Evolutionary conservation across 345 rosid genomes (phyloP), one percentile per base, ranked within the genome.

Genomic region (Aquilaria yunnanensis): DNA sequence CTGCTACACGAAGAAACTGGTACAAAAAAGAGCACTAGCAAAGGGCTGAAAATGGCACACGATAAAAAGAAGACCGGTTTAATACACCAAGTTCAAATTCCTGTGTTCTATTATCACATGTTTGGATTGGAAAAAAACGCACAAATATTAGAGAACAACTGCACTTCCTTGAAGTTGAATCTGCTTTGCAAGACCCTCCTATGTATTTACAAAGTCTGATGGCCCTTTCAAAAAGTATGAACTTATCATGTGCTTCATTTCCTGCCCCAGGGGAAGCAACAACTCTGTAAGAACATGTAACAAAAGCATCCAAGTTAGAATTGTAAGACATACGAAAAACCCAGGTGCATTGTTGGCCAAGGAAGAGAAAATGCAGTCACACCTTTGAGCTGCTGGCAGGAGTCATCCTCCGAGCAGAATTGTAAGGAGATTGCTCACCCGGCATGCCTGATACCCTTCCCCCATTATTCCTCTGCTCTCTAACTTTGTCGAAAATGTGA

Each of bases 401-500:
- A 52, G 78, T 54, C 23, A 13, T 72, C 64, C 32, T 73, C 34
- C 66, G 74, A 47, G 12, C 9, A 41, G 14, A 54, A 8, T 47
- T 14, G 46, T 79, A 68, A 14, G 89, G 69, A 0, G 95, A 78
- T 34, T 58, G 63, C 2, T 75, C 76, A 57, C 73, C 52, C 12
- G 81, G 45, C 74, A 71, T 77, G 71, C 79, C 86, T 16, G 85
- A 79, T 59, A 56, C 78, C 49, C 61, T 83, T 12, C 77, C 82
- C 12, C 68, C 87, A 7, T 59, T 64, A 45, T 81, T 85, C 61
- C 81, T 89, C 73, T 89, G 96, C 78, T 85, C 89, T 14, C 93
- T 77, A 14, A 92, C 96, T 78, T 78, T 70, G 71, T 89, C 84
- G 73, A 92, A 92, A 61, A 92, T 85, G 80, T 89, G 90, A 33